Evolutionary conservation across 2,329 filamentous ascomycete species (phyloP), one percentile per base, ranked within the genome.

Genomic region (Elsinoe arachidis): DNA sequence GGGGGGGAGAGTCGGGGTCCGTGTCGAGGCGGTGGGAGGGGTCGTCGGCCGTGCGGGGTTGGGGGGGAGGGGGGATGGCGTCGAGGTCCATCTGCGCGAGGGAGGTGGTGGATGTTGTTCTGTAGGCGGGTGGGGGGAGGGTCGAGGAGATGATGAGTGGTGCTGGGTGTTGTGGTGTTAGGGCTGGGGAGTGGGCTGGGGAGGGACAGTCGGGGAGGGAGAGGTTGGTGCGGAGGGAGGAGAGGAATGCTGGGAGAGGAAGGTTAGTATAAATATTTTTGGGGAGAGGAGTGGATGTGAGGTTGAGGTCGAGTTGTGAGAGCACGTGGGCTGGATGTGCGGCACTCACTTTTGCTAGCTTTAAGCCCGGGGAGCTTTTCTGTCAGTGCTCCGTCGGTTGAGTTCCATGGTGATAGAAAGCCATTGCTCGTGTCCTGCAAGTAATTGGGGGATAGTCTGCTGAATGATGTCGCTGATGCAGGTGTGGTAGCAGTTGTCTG

Each of bases 181-280:
- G 80, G 78, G 59, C 79, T 71, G 55, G 21, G 9, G 39, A 46
- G 39, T 43, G 63, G 61, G 44, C 23, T 59, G 58, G 53, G 14
- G 54, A 47, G 39, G 54, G 67, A 33, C 76, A 74, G 64, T 74
- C 76, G 66, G 66, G 65, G 58, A 92, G 83, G 64, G 85, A 84
- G 57, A 93, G 80, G 67, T 93, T 93, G 62, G 87, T 87, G 63
- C 87, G 84, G 14, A 93, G 79, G 64, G 89, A 92, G 57, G 84
- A 86, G 72, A 93, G 86, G 76, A 93, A 93, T 23, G 88, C 88
- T 93, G 71, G 52, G 39, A 57, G 55, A 52, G 52, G 44, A 43
- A 56, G 47, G 46, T 54, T 44, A 60, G 57, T 57, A 15, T 21
- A 23, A 30, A 23, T 19, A 9, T 46, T 46, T 23, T 51, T 35